phyloP scores from a whole-genome alignment of 2,329 filamentous ascomycete species.

The Cadophora luteo-olivacea region DNA sequence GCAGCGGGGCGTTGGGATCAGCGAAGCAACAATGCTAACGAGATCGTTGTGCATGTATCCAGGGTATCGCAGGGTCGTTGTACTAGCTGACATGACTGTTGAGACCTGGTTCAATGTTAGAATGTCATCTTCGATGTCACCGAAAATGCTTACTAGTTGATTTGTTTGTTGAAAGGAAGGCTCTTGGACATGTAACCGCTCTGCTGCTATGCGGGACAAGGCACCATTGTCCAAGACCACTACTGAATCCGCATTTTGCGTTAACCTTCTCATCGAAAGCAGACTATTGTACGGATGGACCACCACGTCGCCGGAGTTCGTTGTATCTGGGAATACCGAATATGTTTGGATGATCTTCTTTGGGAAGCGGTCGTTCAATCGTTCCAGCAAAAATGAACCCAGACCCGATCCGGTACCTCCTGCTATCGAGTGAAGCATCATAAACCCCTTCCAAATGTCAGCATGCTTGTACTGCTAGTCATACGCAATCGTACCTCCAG shows the following conservation, averaged over 20 bases:
- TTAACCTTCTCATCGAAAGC: constrained; percentile 86
- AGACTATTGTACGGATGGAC: constrained; percentile 99
- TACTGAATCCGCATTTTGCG: constrained; percentile 96
- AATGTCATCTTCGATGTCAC: not conserved
- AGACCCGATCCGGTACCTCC: constrained; percentile 96
- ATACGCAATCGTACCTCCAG: constrained; percentile 68
- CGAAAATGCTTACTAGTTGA: constrained; percentile 70
- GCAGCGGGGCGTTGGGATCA: constrained; percentile 94
- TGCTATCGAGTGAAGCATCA: constrained; percentile 98
- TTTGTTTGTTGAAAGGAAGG: constrained; percentile 98
- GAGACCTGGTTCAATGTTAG: constrained; percentile 65
- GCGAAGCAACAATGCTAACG: constrained; percentile 91
- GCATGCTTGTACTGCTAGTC: constrained; percentile 13
- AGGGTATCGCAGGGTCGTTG: constrained; percentile 93
- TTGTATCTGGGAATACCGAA: constrained; percentile 95
- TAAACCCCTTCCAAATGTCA: constrained; percentile 74
- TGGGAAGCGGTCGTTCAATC: constrained; percentile 95
- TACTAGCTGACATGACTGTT: constrained; percentile 98
- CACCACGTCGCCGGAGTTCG: constrained; percentile 86
- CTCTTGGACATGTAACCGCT: constrained; percentile 92
- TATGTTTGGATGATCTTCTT: constrained; percentile 99
- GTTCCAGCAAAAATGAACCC: constrained; percentile 91
- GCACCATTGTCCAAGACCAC: constrained; percentile 97
- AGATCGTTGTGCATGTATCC: constrained; percentile 99
- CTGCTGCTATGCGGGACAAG: constrained; percentile 89